Percentiles rank a stretch among this genome's conserved stretches.
Evolutionary conservation across 2,329 filamentous ascomycete genomes (phyloP).

Genomic region (Periglandula ipomoeae): DNA sequence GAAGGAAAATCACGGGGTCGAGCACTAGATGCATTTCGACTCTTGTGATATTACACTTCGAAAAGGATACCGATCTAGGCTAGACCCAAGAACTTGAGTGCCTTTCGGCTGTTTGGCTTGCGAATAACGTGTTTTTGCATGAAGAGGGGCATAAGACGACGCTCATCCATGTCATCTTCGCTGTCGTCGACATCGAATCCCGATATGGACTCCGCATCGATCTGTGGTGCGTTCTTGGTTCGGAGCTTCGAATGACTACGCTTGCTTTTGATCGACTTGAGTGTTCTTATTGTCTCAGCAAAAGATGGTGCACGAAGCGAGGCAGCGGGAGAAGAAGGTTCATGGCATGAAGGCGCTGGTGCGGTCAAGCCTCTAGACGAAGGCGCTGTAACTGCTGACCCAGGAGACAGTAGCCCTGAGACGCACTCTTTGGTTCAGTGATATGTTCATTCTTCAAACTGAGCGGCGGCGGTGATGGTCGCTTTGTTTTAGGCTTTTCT

Average conservation of each 20-base stretch:
- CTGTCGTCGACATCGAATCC: slow-evolving; percentile 30
- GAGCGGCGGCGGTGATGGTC: slow-evolving; percentile 20
- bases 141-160: slow-evolving; percentile 43
- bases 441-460: slow-evolving; percentile 15
- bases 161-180: slow-evolving; percentile 38
- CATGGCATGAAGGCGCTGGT: neutral
- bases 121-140: slow-evolving; percentile 24
- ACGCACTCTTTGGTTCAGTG: slow-evolving; percentile 18
- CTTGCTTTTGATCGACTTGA: slow-evolving; percentile 21
- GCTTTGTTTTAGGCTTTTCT: slow-evolving; percentile 13
- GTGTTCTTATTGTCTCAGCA: slow-evolving; percentile 17
- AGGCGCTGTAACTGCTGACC: neutral
- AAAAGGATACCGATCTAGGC: slow-evolving; percentile 18
- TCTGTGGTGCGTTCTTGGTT: slow-evolving; percentile 10
- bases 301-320: slow-evolving; percentile 8
- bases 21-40: too few species aligned
- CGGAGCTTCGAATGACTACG: slow-evolving; percentile 20
- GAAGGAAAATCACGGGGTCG: too few species aligned
- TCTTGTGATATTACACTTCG: neutral
- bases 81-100: slow-evolving; percentile 44
- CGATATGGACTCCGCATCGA: slow-evolving; percentile 23
- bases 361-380: neutral
- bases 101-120: slow-evolving; percentile 39
- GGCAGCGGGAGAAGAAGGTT: slow-evolving; percentile 6
- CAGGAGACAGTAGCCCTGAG: slow-evolving; percentile 14